Evolutionary conservation across 768 basidiomycete species (phyloP).

Genomic region (Termitomyces sp.): DNA sequence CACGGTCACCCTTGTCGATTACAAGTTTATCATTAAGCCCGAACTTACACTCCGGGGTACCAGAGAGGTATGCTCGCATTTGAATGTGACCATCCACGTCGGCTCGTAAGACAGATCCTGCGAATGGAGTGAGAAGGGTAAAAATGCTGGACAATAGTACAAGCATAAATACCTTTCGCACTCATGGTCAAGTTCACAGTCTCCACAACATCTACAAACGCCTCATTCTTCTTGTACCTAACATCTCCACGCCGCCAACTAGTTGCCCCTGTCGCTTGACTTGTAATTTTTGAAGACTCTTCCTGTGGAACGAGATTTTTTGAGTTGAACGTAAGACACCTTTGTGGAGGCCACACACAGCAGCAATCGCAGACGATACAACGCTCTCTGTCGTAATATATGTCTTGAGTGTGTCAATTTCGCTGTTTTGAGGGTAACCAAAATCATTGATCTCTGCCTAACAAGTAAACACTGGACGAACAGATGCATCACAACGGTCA

Average conservation of each 20-base stretch:
- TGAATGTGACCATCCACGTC: conserved; percentile 98
- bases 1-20: conserved; percentile 77
- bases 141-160: not conserved
- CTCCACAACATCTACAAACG: conserved; percentile 99
- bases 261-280: conserved; percentile 93
- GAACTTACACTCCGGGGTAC: conserved; percentile 98
- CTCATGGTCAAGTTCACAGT: conserved; percentile 96
- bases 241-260: conserved; percentile 95
- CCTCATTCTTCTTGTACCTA: conserved; percentile 99
- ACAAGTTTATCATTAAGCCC: conserved; percentile 98
- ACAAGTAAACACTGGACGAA: conserved; percentile 1
- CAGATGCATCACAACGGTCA: not conserved
- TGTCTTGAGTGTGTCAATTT: conserved; percentile 94
- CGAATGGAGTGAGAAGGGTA: conserved; percentile 2
- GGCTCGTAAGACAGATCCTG: conserved; percentile 86
- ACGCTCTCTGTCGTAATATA: conserved; percentile 99
- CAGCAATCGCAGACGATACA: conserved; percentile 76
- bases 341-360: conserved; percentile 41
- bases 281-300: conserved; percentile 95
- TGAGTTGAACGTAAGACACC: not conserved
- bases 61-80: conserved; percentile 96
- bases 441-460: conserved; percentile 88
- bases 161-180: conserved; percentile 66
- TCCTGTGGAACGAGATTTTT: conserved; percentile 47
- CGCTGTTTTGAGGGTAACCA: conserved; percentile 98